Evolutionary conservation across 2,329 filamentous ascomycete genomes (phyloP).

Genomic region (Botryotinia convoluta): DNA sequence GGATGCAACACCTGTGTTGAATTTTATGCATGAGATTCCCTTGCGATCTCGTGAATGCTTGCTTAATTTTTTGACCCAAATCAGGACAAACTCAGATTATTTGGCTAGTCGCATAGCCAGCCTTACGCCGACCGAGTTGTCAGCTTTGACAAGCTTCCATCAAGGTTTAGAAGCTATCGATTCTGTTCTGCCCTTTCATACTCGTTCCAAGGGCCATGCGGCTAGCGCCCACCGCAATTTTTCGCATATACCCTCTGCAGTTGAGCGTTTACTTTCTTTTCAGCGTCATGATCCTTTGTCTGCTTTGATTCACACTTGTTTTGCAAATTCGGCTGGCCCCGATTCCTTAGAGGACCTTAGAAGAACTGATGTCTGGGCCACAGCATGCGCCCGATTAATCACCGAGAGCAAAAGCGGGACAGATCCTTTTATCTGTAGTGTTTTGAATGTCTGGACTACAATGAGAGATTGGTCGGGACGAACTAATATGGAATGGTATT

Average conservation of each 20-base stretch:
- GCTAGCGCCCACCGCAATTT: slow-evolving; percentile 48
- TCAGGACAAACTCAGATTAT: slow-evolving; percentile 85
- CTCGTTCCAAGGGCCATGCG: slow-evolving; percentile 45
- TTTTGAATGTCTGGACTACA: slow-evolving; percentile 83
- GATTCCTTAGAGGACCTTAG: slow-evolving; percentile 78
- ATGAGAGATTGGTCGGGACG: slow-evolving; percentile 89
- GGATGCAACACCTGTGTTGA: slow-evolving; percentile 44
- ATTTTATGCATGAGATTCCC: slow-evolving; percentile 72
- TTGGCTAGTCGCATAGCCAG: slow-evolving; percentile 77
- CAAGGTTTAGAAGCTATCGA: slow-evolving; percentile 78
- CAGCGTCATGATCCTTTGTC: slow-evolving; percentile 85
- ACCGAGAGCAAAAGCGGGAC: slow-evolving; percentile 71
- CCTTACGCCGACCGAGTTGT: slow-evolving; percentile 73
- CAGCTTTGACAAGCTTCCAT: slow-evolving; percentile 73
- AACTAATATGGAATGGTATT: slow-evolving; percentile 85
- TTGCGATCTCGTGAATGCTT: slow-evolving; percentile 71
- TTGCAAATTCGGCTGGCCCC: slow-evolving; percentile 79
- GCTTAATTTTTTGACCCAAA: slow-evolving; percentile 73
- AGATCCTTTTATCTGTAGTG: slow-evolving; percentile 76
- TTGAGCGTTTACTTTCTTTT: slow-evolving; percentile 83
- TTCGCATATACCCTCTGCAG: slow-evolving; percentile 56
- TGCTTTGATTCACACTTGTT: slow-evolving; percentile 81
- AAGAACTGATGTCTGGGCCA: slow-evolving; percentile 84
- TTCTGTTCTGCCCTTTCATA: slow-evolving; percentile 73
- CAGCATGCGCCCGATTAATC: slow-evolving; percentile 79